A percentile compares a stretch with the other conserved stretches of the same genome.
Conservation (phyloP, 2,329 filamentous ascomycete species). For the Aspergillus sp. region DNA sequence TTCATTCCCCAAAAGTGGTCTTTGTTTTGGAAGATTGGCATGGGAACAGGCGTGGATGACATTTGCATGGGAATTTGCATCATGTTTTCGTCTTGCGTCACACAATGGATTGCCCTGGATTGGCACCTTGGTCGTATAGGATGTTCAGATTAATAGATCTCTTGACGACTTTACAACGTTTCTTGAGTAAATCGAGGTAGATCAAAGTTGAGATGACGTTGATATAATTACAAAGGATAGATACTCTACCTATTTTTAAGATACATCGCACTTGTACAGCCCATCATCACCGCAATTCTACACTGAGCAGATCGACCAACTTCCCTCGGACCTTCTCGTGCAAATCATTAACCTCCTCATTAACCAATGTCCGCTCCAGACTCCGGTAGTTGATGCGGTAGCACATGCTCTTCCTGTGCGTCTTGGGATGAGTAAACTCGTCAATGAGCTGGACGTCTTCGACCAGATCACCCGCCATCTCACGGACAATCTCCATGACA, state of each 20-base stretch:
- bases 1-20: neutral
- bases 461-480: conserved; percentile 73
- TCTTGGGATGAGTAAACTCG: conserved; percentile 83
- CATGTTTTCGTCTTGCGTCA: too few relatives aligned
- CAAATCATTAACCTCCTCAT: conserved; percentile 70
- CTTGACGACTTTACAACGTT: too few relatives aligned
- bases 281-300: conserved; percentile 63
- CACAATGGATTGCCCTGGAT: too few relatives aligned
- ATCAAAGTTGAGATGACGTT: neutral
- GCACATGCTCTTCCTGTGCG: conserved; percentile 75
- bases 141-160: too few relatives aligned
- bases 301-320: conserved; percentile 67
- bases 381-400: conserved; percentile 94
- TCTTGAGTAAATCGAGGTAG: too few relatives aligned
- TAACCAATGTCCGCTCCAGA: conserved; percentile 83
- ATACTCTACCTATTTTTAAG: neutral
- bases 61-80: conserved; percentile 1
- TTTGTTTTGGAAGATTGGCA: neutral
- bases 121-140: too few relatives aligned
- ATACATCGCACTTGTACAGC: neutral
- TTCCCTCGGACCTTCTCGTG: conserved; percentile 64
- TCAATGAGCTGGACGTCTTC: conserved; percentile 85
- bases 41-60: conserved; percentile 1
- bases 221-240: neutral
- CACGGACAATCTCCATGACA: conserved; percentile 90